Evolutionary conservation across 164 flowering plant genomes (phyloP), one percentile per base, ranked within the genome.

Genomic region (Kingdonia uniflora): DNA sequence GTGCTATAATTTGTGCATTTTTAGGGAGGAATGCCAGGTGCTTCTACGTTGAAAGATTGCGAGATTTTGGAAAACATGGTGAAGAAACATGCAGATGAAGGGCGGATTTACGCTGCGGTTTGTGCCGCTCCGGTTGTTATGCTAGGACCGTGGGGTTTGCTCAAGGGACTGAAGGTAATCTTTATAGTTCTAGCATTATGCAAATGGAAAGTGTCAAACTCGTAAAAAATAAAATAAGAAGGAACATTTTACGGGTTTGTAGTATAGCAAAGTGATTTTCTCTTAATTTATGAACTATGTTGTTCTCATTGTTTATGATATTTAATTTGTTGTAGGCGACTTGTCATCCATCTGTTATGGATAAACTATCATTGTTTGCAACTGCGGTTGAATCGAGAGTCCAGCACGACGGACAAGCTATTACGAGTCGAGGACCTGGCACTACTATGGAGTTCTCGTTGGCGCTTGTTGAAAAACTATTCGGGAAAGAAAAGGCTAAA

Each of bases 341-440:
- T 37, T 85, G 95, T 56, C 61, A 85, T 63, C 98, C 96, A 8
- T 66, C 87, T 15, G 84, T 84, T 44, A 76, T 85, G 94, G 96
- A 85, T 58, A 73, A 82, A 67, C 48, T 92, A 29, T 47, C 83
- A 24, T 68, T 88, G 49, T 56, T 61, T 41, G 95, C 80, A 17
- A 69, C 64, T 13, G 65, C 75, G 37, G 84, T 78, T 56, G 94
- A 92, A 62, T 71, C 87, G 21, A 79, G 95, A 69, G 98, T 88
- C 16, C 76, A 75, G 58, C 51, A 57, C 53, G 97, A 85, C 69
- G 90, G 95, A 1, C 74, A 67, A 22, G 85, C 72, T 45, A 76
- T 92, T 48, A 92, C 96, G 5, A 92, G 98, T 61, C 82, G 94
- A 53, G 98, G 95, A 39, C 91, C 98, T 42, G 98, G 98, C 15